Evolutionary conservation across 331 rosid genomes (phyloP).

Genomic region (Quercus lobata): DNA sequence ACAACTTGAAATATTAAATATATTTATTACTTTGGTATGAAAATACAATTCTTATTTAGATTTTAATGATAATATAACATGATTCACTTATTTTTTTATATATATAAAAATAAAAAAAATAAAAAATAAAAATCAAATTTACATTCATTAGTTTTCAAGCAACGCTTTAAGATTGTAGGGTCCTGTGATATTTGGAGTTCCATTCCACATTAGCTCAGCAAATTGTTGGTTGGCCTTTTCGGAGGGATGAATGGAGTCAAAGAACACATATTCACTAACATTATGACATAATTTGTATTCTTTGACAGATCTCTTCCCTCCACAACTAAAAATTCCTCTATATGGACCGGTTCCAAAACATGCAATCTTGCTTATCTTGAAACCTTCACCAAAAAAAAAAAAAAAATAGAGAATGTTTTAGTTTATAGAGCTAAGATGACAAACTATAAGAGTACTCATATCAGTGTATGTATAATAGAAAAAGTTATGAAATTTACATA

Average conservation of each 20-base stretch:
- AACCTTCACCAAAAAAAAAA: neutral
- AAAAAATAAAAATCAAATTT: no score
- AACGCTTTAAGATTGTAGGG: neutral
- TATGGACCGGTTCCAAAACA: constrained; percentile 19
- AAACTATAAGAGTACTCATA: no score
- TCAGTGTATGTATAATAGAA: no score
- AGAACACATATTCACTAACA: neutral
- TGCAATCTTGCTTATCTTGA: constrained; percentile 9
- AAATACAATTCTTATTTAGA: no score
- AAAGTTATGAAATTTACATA: no score
- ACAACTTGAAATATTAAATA: no score
- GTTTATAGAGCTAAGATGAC: neutral
- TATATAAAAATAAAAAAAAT: no score
- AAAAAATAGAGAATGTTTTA: neutral
- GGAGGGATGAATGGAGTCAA: neutral
- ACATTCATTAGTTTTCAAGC: no score
- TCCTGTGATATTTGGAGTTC: neutral
- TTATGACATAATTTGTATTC: neutral
- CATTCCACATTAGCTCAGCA: constrained; percentile 6
- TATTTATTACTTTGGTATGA: no score
- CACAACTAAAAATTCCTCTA: neutral
- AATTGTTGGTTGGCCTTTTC: neutral
- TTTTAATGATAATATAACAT: no score
- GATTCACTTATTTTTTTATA: no score
- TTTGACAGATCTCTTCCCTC: neutral